phyloP scores from a whole-genome alignment of 2,329 filamentous ascomycete genomes.

The Pezicula neosporulosa region DNA sequence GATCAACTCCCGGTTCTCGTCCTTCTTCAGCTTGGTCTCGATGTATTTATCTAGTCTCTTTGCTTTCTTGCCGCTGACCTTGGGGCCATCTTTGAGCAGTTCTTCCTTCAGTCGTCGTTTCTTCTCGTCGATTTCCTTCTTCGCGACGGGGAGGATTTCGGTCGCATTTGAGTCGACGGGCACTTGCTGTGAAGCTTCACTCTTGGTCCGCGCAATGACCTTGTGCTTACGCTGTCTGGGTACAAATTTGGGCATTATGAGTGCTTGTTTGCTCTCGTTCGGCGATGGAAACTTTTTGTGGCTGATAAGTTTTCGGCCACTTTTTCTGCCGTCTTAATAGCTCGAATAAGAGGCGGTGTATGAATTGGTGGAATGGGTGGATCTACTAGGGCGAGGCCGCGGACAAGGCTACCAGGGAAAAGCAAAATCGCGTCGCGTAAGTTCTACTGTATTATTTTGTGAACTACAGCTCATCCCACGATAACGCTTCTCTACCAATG shows the following conservation, averaged over 20 bases:
- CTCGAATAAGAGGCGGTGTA: not conserved
- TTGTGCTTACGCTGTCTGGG: conserved; percentile 66
- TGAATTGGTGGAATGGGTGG: no score
- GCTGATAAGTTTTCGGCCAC: not conserved
- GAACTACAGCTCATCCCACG: not conserved
- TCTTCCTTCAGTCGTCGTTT: conserved; percentile 54
- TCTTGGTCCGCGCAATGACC: conserved; percentile 60
- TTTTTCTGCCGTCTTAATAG: no score
- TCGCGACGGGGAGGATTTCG: conserved; percentile 46
- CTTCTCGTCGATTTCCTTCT: conserved; percentile 45
- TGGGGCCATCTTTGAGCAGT: conserved; percentile 45
- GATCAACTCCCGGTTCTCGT: conserved; percentile 82
- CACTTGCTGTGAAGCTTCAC: conserved; percentile 31
- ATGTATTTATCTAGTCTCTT: conserved; percentile 68
- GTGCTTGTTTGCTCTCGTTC: not conserved
- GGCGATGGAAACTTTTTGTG: not conserved
- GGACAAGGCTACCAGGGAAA: no score
- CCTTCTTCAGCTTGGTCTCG: conserved; percentile 90
- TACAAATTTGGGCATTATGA: conserved; percentile 44
- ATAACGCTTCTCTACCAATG: not conserved
- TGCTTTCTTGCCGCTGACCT: conserved; percentile 62
- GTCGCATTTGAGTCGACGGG: conserved; percentile 49
- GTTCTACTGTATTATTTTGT: no score
- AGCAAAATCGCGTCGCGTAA: not conserved
- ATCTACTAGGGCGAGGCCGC: not conserved